Evolutionary conservation across 140 eudicot genomes (phyloP).

Genomic region (Ambrosia hybrid): DNA sequence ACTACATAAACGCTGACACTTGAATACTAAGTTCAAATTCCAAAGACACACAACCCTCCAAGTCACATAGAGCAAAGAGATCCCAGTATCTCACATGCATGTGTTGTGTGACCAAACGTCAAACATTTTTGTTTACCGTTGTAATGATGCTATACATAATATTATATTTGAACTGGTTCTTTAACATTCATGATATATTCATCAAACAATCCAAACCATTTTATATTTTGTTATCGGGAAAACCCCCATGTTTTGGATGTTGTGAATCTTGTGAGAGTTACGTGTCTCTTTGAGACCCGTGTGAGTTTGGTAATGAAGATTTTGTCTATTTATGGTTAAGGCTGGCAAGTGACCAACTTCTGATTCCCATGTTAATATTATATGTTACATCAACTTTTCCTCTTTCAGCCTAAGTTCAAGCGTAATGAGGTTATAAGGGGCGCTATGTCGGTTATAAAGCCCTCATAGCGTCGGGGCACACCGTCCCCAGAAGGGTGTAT

Average conservation of each 20-base stretch:
- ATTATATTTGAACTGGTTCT: background rate
- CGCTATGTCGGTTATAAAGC: no score
- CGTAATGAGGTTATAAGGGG: no score
- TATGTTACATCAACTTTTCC: background rate
- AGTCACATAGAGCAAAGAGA: constrained; percentile 4
- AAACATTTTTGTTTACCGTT: background rate
- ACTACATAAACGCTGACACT: background rate
- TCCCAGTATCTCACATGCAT: constrained; percentile 4
- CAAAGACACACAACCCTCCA: constrained; percentile 4
- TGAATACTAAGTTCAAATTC: background rate
- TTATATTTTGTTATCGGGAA: background rate
- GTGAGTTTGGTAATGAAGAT: constrained; percentile 21
- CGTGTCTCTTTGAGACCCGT: constrained; percentile 21
- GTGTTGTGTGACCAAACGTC: background rate
- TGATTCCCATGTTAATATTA: constrained; percentile 16
- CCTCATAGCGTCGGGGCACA: no score
- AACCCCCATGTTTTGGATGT: constrained; percentile 7
- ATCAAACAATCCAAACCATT: background rate
- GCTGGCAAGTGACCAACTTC: constrained; percentile 22
- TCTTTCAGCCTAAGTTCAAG: no score
- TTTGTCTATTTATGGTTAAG: constrained; percentile 18
- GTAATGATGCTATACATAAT: no score
- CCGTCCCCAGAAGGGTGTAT: no score
- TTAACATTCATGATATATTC: background rate
- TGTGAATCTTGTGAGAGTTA: background rate